These are phyloP conservation scores for Fusarium protoensiforme DNA, from an alignment of 2,329 filamentous ascomycete genomes.

Conservation along the genomic window DNA sequence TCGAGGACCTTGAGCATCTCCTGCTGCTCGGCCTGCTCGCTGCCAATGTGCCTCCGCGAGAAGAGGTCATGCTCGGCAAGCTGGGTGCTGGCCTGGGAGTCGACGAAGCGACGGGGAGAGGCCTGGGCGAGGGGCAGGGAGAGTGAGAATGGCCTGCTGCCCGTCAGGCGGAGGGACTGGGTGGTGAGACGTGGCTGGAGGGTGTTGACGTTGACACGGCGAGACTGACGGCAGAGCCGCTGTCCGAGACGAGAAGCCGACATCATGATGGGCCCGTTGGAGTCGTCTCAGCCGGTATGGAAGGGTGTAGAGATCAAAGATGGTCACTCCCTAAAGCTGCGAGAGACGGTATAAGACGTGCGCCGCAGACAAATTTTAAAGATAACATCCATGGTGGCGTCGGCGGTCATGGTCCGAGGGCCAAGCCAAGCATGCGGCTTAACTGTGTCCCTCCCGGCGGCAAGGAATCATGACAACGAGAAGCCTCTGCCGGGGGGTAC, in stretches of 20 bases:
- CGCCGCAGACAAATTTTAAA: constrained; percentile 30
- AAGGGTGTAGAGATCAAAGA: not conserved
- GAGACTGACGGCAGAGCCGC: constrained; percentile 40
- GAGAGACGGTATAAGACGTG: constrained; percentile 9
- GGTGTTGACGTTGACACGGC: constrained; percentile 24
- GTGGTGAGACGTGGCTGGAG: constrained; percentile 34
- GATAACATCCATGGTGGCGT: constrained; percentile 29
- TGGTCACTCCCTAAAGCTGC: not conserved
- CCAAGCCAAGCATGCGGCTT: constrained; percentile 15
- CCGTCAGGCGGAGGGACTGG: constrained; percentile 17
- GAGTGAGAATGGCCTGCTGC: constrained; percentile 30
- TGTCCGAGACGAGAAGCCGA: constrained; percentile 42
- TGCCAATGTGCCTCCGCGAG: constrained; percentile 86
- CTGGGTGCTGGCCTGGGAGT: constrained; percentile 31
- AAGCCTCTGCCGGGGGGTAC: constrained; percentile 27
- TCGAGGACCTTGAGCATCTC: constrained; percentile 85
- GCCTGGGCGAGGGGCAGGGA: constrained; percentile 11
- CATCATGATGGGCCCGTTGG: constrained; percentile 34
- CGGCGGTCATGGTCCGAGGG: constrained; percentile 37
- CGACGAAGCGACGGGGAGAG: constrained; percentile 30
- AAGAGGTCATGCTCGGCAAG: constrained; percentile 59
- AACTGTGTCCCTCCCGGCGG: not conserved
- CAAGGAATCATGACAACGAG: not conserved
- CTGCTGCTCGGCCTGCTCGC: constrained; percentile 72
- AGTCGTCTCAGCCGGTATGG: constrained; percentile 1